Base-by-base conservation (phyloP, 805 yeast genomes). In the Candida chauliodis region DNA sequence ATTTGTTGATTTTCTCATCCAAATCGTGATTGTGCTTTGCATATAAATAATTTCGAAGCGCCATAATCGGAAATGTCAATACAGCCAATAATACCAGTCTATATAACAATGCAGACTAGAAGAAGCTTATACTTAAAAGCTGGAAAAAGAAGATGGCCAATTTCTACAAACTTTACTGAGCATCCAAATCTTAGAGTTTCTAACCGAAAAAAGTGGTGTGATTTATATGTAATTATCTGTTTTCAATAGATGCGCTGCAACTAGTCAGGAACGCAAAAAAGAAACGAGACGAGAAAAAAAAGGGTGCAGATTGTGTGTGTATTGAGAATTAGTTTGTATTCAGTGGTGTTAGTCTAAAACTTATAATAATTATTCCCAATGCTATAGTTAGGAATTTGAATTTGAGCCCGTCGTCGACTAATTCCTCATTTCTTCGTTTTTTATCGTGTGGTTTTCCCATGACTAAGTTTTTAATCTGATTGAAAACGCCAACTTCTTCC, bases 321-420 rank as follows among this genome's bases (percentile, higher is more conserved):
- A 22, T 22, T n/a, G n/a, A n/a, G n/a, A n/a, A n/a, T n/a, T n/a
- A n/a, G n/a, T n/a, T n/a, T n/a, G n/a, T n/a, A n/a, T n/a, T n/a
- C n/a, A n/a, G n/a, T 35, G 53, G 54, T 9, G 71, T 61, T 40
- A 66, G 61, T 39, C 59, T 56, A 27, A 66, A 48, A 1, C 70
- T 72, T 28, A 69, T 50, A 27, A 69, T 59, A 42, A 63, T 52
- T 4, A 69, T 68, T 14, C 73, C 73, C 27, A 69, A 49, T 8
- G 71, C 67, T 24, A 69, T 58, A 31, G 69, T 61, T 30, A 69
- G 53, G 38, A 69, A 69, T 48, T 66, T 69, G 45, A 63, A 64
- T 50, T 62, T 65, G 41, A 69, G 52, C 25, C 55, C 51, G 45
- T 69, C 74, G 36, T 69, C 73, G 22, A 61, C 67, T 24, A 59